phyloP scores from a whole-genome alignment of 257 asterid genomes.

The Solanum habrochaites region DNA sequence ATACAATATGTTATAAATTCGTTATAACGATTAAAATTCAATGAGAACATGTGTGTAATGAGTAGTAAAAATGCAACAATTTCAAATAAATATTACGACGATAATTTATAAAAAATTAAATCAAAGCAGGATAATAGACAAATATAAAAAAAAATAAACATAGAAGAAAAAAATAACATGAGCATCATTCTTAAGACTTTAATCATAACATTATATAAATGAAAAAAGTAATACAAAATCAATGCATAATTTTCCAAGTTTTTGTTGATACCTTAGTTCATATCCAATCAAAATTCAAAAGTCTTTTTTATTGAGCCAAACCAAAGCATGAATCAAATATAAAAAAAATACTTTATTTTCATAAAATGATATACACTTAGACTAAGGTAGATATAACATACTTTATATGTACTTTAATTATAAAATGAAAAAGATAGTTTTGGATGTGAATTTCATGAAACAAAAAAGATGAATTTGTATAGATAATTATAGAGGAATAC shows the following conservation, averaged over 20 bases:
- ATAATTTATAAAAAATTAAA: no score
- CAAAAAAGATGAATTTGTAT: no score
- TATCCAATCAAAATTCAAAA: not conserved
- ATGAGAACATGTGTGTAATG: not conserved
- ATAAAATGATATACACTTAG: not conserved
- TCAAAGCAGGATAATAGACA: not conserved
- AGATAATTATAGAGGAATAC: no score
- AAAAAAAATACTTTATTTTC: no score
- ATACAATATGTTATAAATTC: no score
- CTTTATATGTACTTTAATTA: no score
- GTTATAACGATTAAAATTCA: no score
- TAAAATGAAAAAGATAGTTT: not conserved
- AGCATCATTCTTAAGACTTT: not conserved
- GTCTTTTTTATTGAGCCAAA: no score
- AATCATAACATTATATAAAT: not conserved
- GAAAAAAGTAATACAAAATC: not conserved
- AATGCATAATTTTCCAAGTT: not conserved
- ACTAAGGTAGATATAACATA: not conserved
- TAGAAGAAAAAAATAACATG: no score
- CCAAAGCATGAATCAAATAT: not conserved
- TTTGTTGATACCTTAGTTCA: not conserved
- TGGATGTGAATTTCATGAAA: not conserved
- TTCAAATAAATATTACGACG: not conserved
- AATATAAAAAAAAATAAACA: no score
- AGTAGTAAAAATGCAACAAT: no score